Base-by-base conservation (phyloP, 179 eudicot species). In the Amaranthus tricolor region DNA sequence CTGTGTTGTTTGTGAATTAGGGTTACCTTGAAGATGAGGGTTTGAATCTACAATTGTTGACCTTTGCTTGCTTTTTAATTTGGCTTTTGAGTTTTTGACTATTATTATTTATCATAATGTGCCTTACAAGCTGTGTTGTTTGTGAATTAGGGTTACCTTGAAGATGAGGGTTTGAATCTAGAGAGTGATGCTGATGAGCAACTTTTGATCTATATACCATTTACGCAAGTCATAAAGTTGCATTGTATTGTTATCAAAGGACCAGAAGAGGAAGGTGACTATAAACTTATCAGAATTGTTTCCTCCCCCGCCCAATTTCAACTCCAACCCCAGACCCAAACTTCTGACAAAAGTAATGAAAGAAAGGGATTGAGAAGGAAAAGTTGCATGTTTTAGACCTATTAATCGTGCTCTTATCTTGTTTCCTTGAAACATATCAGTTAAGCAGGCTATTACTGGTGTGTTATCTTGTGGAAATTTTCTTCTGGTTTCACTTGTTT, bases 121-220 rank as follows among this genome's bases (percentile, higher is more conserved):
- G 15, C 68, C 24, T 5, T 65, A 54, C 20, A 58, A 45, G 11
- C 9, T 24, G 60, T 72, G 55, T 5, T 73, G 60, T 47, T 78
- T 9, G 70, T 84, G 73, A 62, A 71, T 52, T 82, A 94, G 98
- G 98, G 95, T 64, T 94, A 94, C 75, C 87, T 97, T 72, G 98
- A 94, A 85, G 97, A 94, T 81, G 97, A 92, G 70, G 96, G 98
- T 40, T 83, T 94, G 84, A 77, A 77, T 73, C 78, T 94, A 56
- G 93, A 90, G 83, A 94, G 98, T 85, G 98, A 94, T 84, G 97
- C 98, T 9, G 98, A 94, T 80, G 98, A 94, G 74, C 97, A 94
- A 62, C 93, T 94, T 60, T 77, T 94, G 85, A 85, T 94, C 66
- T 92, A 94, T 79, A 80, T 94, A 65, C 98, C 98, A 31, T 94